Conservation (phyloP, 1,284 basidiomycete genomes). For the Naganishia cerealis region DNA sequence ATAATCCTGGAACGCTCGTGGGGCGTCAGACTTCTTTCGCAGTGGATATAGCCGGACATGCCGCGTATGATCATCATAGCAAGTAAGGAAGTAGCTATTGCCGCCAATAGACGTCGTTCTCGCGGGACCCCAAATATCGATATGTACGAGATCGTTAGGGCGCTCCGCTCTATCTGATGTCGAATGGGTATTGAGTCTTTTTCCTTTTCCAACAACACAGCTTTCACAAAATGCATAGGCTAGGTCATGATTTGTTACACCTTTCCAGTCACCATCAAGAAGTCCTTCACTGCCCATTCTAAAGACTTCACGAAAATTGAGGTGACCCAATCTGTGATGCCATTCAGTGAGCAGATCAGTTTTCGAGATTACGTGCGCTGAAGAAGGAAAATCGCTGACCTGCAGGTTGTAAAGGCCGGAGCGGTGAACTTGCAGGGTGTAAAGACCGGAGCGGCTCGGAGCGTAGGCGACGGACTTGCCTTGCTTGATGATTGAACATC, state of each 20-base stretch:
- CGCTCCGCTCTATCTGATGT: neutral
- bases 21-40: slow-evolving; percentile 16
- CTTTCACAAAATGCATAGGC: neutral
- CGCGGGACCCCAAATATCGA: slow-evolving; percentile 38
- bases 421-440: too few species aligned
- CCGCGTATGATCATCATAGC: slow-evolving; percentile 36
- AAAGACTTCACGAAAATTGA: slow-evolving; percentile 7
- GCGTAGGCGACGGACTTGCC: neutral
- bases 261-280: slow-evolving; percentile 12
- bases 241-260: neutral
- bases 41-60: slow-evolving; percentile 17
- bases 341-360: slow-evolving; percentile 14
- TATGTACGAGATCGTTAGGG: slow-evolving; percentile 25
- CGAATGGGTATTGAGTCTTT: slow-evolving; percentile 1
- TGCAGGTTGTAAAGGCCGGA: slow-evolving; percentile 7
- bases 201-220: slow-evolving; percentile 36
- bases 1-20: slow-evolving; percentile 10
- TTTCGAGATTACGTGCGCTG: neutral
- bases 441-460: neutral
- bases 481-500: neutral
- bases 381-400: slow-evolving; percentile 8
- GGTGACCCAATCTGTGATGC: slow-evolving; percentile 26
- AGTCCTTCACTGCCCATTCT: slow-evolving; percentile 17
- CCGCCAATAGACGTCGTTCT: slow-evolving; percentile 28
- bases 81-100: slow-evolving; percentile 33